These are phyloP conservation scores for Gymnopus androsaceus DNA, from an alignment of 1,284 basidiomycete species.

Conservation along the genomic window DNA sequence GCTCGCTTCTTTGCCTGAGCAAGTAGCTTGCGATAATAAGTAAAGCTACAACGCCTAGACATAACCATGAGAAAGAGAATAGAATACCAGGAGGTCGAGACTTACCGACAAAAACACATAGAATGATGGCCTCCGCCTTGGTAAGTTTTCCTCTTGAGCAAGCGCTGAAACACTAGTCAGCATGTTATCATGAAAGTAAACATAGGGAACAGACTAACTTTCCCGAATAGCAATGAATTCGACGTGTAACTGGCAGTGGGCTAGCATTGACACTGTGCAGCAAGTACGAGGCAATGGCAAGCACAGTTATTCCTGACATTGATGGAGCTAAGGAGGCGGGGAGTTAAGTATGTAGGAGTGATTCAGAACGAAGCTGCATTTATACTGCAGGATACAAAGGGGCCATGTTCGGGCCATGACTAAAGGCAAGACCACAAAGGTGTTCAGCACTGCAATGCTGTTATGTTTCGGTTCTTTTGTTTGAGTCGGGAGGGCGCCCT, in stretches of 20 bases:
- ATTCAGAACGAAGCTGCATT: too few species aligned
- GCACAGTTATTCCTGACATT: background rate
- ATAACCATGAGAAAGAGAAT: background rate
- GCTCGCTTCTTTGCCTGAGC: background rate
- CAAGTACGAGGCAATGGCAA: background rate
- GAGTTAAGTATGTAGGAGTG: too few species aligned
- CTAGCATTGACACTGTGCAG: background rate
- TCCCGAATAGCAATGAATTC: background rate
- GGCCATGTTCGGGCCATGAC: too few species aligned
- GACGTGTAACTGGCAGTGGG: background rate
- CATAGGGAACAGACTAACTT: background rate
- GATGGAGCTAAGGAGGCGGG: too few species aligned
- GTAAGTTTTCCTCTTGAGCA: background rate
- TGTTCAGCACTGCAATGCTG: too few species aligned
- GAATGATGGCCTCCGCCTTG: constrained; percentile 1
- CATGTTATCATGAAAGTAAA: background rate
- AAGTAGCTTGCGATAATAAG: background rate
- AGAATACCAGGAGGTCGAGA: background rate
- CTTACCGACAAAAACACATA: constrained; percentile 2
- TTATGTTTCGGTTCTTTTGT: too few species aligned
- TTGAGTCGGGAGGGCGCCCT: too few species aligned
- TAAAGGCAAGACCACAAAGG: too few species aligned
- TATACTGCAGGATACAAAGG: too few species aligned
- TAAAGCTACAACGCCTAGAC: background rate
- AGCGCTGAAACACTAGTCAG: background rate